These are phyloP conservation scores for Osmanthus fragrans DNA, from an alignment of 257 asterid species.

Conservation along the genomic window DNA sequence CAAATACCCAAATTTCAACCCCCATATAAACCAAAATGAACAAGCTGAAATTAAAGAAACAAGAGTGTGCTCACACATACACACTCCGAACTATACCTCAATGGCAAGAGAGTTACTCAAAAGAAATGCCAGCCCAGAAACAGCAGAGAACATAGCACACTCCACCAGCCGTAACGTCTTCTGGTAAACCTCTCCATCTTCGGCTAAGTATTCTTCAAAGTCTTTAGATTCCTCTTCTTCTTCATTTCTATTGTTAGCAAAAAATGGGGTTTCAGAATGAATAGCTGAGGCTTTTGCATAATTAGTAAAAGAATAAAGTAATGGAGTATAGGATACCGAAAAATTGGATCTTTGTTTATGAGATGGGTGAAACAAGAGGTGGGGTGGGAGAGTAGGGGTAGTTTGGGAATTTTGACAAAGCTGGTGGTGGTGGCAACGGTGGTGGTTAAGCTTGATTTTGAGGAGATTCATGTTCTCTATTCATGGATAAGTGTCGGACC, in stretches of 20 bases:
- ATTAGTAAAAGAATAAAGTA: conserved; percentile 23
- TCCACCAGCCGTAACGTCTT: conserved; percentile 85
- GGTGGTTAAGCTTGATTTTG: conserved; percentile 41
- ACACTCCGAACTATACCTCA: conserved; percentile 53
- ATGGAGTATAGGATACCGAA: conserved; percentile 23
- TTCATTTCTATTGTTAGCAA: conserved; percentile 23
- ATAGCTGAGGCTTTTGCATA: conserved; percentile 24
- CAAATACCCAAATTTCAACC: not conserved
- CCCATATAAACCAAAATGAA: not conserved
- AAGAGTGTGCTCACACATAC: not conserved
- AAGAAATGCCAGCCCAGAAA: conserved; percentile 85
- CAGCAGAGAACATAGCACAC: conserved; percentile 97
- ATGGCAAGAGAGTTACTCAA: conserved; percentile 91
- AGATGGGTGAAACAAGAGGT: conserved; percentile 7
- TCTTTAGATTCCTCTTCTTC: conserved; percentile 45
- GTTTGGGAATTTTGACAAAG: conserved; percentile 22
- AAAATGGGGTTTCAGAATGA: conserved; percentile 36
- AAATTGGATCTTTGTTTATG: conserved; percentile 17
- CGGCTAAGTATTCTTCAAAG: conserved; percentile 71
- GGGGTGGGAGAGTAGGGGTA: conserved; percentile 13
- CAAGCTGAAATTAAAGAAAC: not conserved
- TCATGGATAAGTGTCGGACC: conserved; percentile 8
- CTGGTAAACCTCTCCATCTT: conserved; percentile 85
- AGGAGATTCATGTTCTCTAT: conserved; percentile 51
- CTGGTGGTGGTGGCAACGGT: conserved; percentile 20